Percentiles rank a stretch among this genome's conserved stretches.
phyloP scores from a whole-genome alignment of 2,329 filamentous ascomycete genomes.

The Xylaria sp. region DNA sequence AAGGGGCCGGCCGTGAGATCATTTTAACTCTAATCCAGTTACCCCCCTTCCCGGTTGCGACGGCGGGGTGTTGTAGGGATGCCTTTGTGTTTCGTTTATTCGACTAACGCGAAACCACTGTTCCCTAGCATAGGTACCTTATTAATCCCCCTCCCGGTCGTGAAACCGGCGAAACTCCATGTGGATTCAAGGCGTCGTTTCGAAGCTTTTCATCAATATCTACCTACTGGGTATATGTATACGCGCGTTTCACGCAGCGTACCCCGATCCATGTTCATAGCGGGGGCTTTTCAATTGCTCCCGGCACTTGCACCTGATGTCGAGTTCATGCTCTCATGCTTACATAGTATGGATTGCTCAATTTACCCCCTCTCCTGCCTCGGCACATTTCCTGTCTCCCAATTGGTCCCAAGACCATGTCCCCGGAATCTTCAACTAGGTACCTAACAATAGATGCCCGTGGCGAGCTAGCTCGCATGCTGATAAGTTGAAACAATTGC shows the following conservation, averaged over 20 bases:
- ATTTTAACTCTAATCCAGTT: conserved; percentile 7
- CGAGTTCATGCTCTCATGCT: conserved; percentile 16
- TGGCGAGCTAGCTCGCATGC: too few relatives aligned
- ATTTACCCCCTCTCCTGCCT: conserved; percentile 8
- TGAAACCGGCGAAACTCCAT: neutral
- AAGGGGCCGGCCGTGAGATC: conserved; percentile 3
- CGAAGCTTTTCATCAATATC: too few relatives aligned
- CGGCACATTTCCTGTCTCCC: neutral
- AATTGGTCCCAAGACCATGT: conserved; percentile 6
- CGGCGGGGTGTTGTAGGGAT: too few relatives aligned
- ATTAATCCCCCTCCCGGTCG: neutral
- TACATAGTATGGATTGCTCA: conserved; percentile 1
- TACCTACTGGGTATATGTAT: too few relatives aligned
- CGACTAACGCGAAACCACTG: conserved; percentile 3
- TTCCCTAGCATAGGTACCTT: neutral
- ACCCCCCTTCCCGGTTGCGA: too few relatives aligned
- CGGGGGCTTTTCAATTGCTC: neutral
- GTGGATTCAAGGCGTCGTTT: too few relatives aligned
- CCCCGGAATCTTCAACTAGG: conserved; percentile 17
- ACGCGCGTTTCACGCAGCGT: neutral
- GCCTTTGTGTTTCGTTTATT: conserved; percentile 6
- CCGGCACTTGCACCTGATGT: conserved; percentile 4
- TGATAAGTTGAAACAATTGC: too few relatives aligned
- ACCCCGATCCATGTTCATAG: conserved; percentile 1
- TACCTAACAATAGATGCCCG: too few relatives aligned